phyloP scores from a whole-genome alignment of 768 basidiomycete species.

The Agaricus blazei region DNA sequence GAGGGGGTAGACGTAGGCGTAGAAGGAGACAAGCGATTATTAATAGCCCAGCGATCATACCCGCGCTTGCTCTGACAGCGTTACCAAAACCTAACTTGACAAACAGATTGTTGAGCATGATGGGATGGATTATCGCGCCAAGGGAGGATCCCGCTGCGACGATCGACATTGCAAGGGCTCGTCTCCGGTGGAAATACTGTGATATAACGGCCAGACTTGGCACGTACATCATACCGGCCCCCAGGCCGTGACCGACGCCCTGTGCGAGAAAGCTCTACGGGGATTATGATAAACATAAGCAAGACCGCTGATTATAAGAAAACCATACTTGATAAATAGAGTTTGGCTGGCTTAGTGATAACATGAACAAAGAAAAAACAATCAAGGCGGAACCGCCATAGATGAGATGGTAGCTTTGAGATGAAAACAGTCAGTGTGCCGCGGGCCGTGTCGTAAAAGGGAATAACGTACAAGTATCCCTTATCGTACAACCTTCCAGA shows the following conservation, averaged over 20 bases:
- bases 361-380: conserved; percentile 26
- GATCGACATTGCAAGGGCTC: conserved; percentile 41
- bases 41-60: conserved; percentile 14
- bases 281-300: not conserved
- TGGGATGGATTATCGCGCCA: conserved; percentile 37
- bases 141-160: conserved; percentile 20
- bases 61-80: conserved; percentile 15
- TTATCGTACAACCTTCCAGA: conserved; percentile 23
- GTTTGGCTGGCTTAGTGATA: conserved; percentile 23
- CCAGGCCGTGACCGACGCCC: conserved; percentile 43
- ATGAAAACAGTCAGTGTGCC: not conserved
- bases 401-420: conserved; percentile 21
- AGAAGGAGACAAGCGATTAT: conserved; percentile 11
- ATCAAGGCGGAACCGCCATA: conserved; percentile 23
- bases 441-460: not conserved
- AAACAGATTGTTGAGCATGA: conserved; percentile 47
- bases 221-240: conserved; percentile 36
- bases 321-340: conserved; percentile 24
- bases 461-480: conserved; percentile 21
- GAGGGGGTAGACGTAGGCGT: conserved; percentile 7
- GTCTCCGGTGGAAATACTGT: conserved; percentile 38
- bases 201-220: conserved; percentile 40
- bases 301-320: not conserved
- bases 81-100: conserved; percentile 11
- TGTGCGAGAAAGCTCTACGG: conserved; percentile 39